A percentile compares a stretch with the other conserved stretches of the same genome.
Conservation (phyloP, 2,329 filamentous ascomycete species). For the Sclerotinia nivalis region DNA sequence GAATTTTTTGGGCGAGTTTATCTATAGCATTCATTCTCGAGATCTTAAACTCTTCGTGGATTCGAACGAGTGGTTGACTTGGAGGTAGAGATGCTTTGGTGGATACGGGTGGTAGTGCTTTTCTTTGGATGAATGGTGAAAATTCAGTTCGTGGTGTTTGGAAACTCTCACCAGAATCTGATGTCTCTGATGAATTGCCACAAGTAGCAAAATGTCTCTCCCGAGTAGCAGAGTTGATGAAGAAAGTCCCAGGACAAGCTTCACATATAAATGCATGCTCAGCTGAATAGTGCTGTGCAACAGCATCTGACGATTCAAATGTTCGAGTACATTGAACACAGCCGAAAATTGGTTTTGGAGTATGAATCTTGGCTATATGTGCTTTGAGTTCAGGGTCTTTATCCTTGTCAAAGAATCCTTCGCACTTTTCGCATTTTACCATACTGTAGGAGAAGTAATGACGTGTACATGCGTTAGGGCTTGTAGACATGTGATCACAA, state of each 20-base stretch:
- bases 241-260: not conserved
- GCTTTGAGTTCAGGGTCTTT: not conserved
- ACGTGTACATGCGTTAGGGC: not conserved
- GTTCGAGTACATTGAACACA: not conserved
- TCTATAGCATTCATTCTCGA: not conserved
- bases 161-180: slow-evolving; percentile 6
- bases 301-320: not conserved
- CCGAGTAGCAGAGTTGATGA: not conserved
- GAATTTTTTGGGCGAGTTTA: not conserved
- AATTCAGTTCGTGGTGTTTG: not conserved
- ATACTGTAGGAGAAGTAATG: not conserved
- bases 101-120: not conserved
- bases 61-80: not conserved
- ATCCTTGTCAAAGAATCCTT: not conserved
- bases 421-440: not conserved
- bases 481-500: not conserved
- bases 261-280: slow-evolving; percentile 10
- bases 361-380: not conserved
- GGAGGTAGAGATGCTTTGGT: not conserved
- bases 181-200: not conserved
- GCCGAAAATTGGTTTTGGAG: not conserved
- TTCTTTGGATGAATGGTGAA: not conserved
- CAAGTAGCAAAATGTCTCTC: slow-evolving; percentile 4
- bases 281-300: not conserved
- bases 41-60: not conserved